Evolutionary conservation across 106 monocot genomes (phyloP).

Genomic region (Chionographis japonica): DNA sequence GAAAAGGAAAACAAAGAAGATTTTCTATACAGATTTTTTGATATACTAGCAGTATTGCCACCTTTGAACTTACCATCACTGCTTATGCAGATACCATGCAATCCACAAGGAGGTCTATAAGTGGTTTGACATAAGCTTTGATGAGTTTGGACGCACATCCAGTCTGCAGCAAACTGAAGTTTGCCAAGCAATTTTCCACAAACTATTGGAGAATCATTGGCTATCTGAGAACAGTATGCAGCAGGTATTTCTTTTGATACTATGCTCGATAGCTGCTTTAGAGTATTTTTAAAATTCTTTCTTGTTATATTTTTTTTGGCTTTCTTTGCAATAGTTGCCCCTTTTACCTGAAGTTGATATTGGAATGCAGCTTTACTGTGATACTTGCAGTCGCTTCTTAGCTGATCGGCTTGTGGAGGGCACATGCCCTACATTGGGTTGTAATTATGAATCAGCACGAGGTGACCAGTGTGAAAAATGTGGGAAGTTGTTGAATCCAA

Average conservation of each 20-base stretch:
- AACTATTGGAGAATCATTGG: constrained; percentile 75
- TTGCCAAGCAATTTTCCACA: constrained; percentile 86
- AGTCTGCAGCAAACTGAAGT: constrained; percentile 79
- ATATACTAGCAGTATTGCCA: too few relatives aligned
- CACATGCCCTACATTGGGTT: constrained; percentile 64
- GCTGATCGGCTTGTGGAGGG: constrained; percentile 96
- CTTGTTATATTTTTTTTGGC: too few relatives aligned
- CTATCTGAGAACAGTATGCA: constrained; percentile 87
- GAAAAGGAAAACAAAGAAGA: too few relatives aligned
- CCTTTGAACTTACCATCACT: too few relatives aligned
- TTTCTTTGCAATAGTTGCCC: too few relatives aligned
- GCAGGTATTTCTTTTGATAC: constrained; percentile 35
- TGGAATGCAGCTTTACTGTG: constrained; percentile 74
- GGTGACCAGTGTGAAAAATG: constrained; percentile 98
- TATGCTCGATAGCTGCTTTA: not conserved
- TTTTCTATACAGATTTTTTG: too few relatives aligned
- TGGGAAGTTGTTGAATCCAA: constrained; percentile 86
- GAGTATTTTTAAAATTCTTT: too few relatives aligned
- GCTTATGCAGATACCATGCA: constrained; percentile 58
- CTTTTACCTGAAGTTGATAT: not conserved
- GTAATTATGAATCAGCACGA: constrained; percentile 76
- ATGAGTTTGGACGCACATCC: constrained; percentile 91
- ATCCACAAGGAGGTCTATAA: constrained; percentile 85
- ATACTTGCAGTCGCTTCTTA: constrained; percentile 73
- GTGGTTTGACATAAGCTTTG: constrained; percentile 91